Conservation (phyloP, 2,329 filamentous ascomycete species). For the Cladophialophora carrionii region DNA sequence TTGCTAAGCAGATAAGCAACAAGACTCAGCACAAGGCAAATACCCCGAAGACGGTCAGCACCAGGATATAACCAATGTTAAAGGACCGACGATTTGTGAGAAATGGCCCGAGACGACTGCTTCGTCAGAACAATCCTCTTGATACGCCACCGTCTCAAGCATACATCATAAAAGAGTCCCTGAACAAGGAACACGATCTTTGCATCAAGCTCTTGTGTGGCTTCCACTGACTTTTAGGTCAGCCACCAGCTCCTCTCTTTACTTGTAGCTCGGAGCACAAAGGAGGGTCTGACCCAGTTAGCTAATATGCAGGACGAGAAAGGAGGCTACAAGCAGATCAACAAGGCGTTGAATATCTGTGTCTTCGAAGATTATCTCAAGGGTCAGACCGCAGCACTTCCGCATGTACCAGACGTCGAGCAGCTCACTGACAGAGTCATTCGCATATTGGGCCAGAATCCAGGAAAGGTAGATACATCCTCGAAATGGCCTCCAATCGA, state of each 20-base stretch:
- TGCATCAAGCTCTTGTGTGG: too few relatives aligned
- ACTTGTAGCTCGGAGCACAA: too few relatives aligned
- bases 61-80: background rate
- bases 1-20: background rate
- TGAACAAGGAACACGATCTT: too few relatives aligned
- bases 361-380: slow-evolving; percentile 56
- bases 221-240: too few relatives aligned
- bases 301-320: background rate
- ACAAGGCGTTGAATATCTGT: slow-evolving; percentile 9
- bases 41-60: too few relatives aligned
- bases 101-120: background rate
- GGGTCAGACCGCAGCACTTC: slow-evolving; percentile 45
- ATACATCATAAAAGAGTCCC: background rate
- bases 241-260: too few relatives aligned
- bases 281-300: too few relatives aligned
- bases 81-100: background rate
- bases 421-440: slow-evolving; percentile 50
- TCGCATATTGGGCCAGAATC: slow-evolving; percentile 51
- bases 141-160: background rate
- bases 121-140: background rate
- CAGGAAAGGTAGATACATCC: slow-evolving; percentile 45
- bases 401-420: slow-evolving; percentile 47
- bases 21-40: background rate
- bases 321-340: slow-evolving; percentile 5
- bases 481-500: too few relatives aligned